Evolutionary conservation across 257 asterid genomes (phyloP).

Genomic region (Lycium barbarum): DNA sequence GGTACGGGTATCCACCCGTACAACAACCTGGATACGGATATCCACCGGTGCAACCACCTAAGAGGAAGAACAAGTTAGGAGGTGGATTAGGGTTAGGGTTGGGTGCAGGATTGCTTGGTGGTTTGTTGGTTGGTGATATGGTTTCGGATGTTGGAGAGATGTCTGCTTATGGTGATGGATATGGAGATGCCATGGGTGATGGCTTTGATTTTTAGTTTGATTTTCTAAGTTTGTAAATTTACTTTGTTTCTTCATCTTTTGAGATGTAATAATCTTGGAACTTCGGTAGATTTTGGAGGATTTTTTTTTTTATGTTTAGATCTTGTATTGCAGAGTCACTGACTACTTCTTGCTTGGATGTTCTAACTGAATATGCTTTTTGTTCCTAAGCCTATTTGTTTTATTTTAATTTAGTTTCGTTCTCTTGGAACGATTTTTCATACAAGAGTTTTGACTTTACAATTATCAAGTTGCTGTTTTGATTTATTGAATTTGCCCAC

Average conservation of each 20-base stretch:
- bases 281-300: not conserved
- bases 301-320: not conserved
- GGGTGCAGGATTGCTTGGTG: conserved; percentile 93
- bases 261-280: not conserved
- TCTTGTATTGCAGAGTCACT: not conserved
- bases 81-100: conserved; percentile 75
- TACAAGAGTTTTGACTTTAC: no score
- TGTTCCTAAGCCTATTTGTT: no score
- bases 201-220: conserved; percentile 34
- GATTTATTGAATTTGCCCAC: no score
- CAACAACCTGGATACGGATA: conserved; percentile 42
- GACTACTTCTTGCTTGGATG: not conserved
- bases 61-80: conserved; percentile 57
- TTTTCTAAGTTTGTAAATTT: not conserved
- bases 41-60: conserved; percentile 54
- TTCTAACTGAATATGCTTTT: conserved; percentile 23
- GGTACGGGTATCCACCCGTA: conserved; percentile 36
- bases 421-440: no score
- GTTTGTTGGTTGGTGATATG: conserved; percentile 85
- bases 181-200: conserved; percentile 42
- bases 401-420: no score
- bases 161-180: conserved; percentile 48
- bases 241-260: not conserved
- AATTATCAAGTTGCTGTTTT: no score
- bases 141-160: conserved; percentile 54